Base-by-base conservation (phyloP, 768 basidiomycete genomes). In the Hygrocybe punicea region DNA sequence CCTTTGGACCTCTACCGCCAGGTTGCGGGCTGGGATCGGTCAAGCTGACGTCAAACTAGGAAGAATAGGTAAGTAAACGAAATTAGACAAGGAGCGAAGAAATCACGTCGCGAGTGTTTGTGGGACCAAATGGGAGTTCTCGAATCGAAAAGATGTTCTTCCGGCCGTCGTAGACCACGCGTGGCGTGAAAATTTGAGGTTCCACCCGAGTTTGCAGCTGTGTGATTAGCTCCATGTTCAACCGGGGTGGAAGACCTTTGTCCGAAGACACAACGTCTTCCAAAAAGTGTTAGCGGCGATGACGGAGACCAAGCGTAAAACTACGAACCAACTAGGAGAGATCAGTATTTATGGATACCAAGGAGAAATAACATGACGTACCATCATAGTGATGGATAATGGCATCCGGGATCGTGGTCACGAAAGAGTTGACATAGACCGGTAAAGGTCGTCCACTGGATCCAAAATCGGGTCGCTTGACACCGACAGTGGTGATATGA, bases 301-400 rank as follows among this genome's bases (percentile, higher is more conserved):
- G 35, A 21, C 17, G 16, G 6, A 11, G 24, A 16, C 40, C 17
- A 35, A 53, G 35, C 45, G 47, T 54, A 36, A 19, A 14, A 51
- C 19, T 42, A 76, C 81, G 63, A 58, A 81, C 81, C 75, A 51
- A 81, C 80, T 83, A 57, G 21, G 37, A 35, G 16, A 39, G 9
- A 24, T 55, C 49, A 58, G 45, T 17, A 52, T 25, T 42, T 65
- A 51, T 52, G 36, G 29, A 36, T 44, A 46, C 58, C 25, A 47
- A 19, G 45, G 25, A 39, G 40, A 23, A 29, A 44, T 60, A 35
- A 5, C 52, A 56, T 54, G 1, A 69, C 85, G 59, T 65, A 87
- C 91, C 84, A 67, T 93, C 89, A 63, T 92, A 91, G 63, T 92
- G 91, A 58, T 86, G 78, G 40, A 91, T 90, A 29, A 81, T 78